Base-by-base conservation (phyloP, 2,329 filamentous ascomycete genomes). In the Ophiosphaerella narmari region DNA sequence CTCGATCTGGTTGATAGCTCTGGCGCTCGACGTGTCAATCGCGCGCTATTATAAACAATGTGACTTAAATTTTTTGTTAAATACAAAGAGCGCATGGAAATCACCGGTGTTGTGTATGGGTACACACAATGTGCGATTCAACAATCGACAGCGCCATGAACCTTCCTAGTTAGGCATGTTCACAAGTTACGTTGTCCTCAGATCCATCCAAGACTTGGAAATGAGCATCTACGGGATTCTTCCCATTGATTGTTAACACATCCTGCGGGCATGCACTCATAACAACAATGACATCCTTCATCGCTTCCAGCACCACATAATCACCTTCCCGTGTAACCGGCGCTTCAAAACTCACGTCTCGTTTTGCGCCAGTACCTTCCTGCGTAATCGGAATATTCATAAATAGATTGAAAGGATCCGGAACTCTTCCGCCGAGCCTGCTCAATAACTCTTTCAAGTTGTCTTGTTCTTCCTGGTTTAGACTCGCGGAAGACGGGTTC, bases 231-330 rank as follows among this genome's bases (percentile, higher is more conserved):
- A 73, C 72, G 2, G 74, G 71, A 44, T 71, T 71, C 47, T 72
- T 68, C 34, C 67, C 71, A 52, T 78, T 78, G 54, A 78, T 77
- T 2, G 67, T 72, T 8, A 74, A 59, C 5, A 78, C 67, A 57
- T 78, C 75, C 46, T 78, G 73, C 18, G 76, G 77, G 62, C 77
- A 79, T 4, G 76, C 74, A 54, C 71, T 75, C 77, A 79, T 78
- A 16, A 77, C 73, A 2, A 79, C 72, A 8, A 78, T 75, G 2
- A 78, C 62, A 57, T 79, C 75, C 37, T 75, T 67, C 54, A 77
- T 66, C 31, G 77, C 77, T 50, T 71, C 68, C 14, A 79, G 61
- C 1, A 74, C 66, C 1, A 79, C 73, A 58, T 73, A 78, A 43
- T 78, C 75, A 23, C 76, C 76, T 7, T 62, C 42, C 43, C 75